Percentiles rank a stretch among this genome's conserved stretches.
phyloP scores from a whole-genome alignment of 179 eudicot genomes.

The Spergularia azorica region DNA sequence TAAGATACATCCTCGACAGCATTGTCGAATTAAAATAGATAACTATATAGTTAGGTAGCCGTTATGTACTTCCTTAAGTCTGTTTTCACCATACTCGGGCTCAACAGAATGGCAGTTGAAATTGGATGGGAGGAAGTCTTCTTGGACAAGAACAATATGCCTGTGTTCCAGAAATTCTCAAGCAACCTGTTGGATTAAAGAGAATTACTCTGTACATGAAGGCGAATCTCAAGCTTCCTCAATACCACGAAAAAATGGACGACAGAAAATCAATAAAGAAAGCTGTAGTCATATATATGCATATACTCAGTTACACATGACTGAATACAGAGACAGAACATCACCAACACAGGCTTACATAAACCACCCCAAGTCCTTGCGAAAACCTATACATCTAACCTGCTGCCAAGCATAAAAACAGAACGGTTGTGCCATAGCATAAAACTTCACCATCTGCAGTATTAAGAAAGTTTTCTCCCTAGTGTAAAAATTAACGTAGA shows the following conservation, averaged over 20 bases:
- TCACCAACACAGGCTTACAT: conserved; percentile 5
- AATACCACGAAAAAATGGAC: too few relatives aligned
- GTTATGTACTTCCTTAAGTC: too few relatives aligned
- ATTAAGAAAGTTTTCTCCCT: neutral
- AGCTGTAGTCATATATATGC: neutral
- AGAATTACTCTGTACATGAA: too few relatives aligned
- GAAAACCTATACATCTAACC: conserved; percentile 27
- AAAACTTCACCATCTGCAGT: neutral
- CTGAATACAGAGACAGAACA: neutral
- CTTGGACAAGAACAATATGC: too few relatives aligned
- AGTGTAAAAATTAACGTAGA: neutral
- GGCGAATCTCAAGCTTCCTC: too few relatives aligned
- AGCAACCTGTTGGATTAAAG: too few relatives aligned
- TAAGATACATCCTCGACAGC: neutral
- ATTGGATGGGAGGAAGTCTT: too few relatives aligned
- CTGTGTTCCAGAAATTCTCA: too few relatives aligned
- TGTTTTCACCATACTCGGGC: too few relatives aligned
- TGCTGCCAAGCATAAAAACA: conserved; percentile 1
- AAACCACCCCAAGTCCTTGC: conserved; percentile 3
- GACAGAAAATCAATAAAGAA: neutral
- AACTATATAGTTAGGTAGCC: too few relatives aligned
- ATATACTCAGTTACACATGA: neutral
- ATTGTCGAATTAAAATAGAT: neutral
- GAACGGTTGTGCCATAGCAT: neutral
- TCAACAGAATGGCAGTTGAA: too few relatives aligned